Percentiles rank a stretch among this genome's conserved stretches.
phyloP scores from a whole-genome alignment of 257 asterid genomes.

The Solanum bukasovii region DNA sequence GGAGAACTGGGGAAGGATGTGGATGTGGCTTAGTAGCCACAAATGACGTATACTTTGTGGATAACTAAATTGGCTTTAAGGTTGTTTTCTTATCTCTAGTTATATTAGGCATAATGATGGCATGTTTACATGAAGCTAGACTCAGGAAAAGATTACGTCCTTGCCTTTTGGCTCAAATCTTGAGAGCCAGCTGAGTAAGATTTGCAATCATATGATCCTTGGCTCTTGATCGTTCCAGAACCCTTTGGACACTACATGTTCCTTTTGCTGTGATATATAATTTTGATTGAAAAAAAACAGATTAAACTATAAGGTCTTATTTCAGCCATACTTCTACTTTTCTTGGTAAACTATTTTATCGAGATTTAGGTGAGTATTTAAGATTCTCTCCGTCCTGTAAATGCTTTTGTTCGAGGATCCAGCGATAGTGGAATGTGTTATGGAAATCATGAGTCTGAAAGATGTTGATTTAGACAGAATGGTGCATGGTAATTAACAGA shows the following conservation, averaged over 20 bases:
- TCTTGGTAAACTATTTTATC: background rate
- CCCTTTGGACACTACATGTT: background rate
- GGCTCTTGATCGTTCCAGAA: background rate
- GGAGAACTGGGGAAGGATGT: background rate
- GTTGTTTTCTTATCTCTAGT: background rate
- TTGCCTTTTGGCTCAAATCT: background rate
- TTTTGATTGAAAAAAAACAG: background rate
- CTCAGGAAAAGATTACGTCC: background rate
- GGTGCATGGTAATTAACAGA: background rate
- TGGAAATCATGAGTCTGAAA: background rate
- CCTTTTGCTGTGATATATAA: background rate
- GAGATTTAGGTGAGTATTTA: background rate
- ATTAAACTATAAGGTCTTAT: background rate
- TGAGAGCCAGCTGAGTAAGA: background rate
- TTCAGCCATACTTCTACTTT: background rate
- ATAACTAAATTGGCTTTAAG: background rate
- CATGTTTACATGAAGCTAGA: background rate
- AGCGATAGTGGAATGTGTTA: background rate
- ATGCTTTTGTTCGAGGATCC: background rate
- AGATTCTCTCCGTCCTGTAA: background rate
- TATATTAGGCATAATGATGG: background rate
- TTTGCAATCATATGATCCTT: background rate
- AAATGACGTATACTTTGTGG: background rate
- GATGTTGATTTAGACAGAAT: background rate
- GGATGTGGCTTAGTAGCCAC: background rate